These are phyloP conservation scores for Croton laevigatus DNA, from an alignment of 441 rosid genomes.

Conservation along the genomic window DNA sequence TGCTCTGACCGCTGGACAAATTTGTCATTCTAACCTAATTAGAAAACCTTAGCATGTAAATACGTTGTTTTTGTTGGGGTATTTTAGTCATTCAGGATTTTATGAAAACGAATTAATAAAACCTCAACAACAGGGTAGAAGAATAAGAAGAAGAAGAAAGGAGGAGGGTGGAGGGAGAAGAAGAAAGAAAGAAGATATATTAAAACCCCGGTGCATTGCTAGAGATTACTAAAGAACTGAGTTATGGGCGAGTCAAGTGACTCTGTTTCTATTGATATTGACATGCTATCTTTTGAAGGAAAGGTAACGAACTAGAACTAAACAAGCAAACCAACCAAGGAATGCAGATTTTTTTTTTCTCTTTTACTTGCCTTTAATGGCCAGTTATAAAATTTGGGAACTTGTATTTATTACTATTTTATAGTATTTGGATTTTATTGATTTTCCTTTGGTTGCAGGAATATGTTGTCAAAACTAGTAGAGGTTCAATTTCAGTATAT, in stretches of 20 bases:
- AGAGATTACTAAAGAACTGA: conserved; percentile 11
- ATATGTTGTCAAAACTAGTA: conserved; percentile 65
- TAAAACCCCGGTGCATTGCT: conserved; percentile 6
- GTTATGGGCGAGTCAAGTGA: conserved; percentile 59
- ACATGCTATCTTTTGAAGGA: conserved; percentile 58
- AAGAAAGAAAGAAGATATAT: not conserved
- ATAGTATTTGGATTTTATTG: conserved; percentile 15
- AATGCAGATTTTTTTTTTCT: not conserved
- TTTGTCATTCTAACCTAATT: conserved; percentile 13
- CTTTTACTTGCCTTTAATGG: not conserved
- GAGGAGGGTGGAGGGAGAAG: conserved; percentile 2
- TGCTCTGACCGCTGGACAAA: not conserved
- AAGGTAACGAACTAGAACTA: conserved; percentile 39
- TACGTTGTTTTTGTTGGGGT: not conserved
- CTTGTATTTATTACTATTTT: not conserved
- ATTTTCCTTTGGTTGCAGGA: conserved; percentile 42
- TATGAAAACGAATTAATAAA: not conserved
- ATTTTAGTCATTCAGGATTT: not conserved
- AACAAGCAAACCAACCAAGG: not conserved
- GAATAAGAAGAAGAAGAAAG: not conserved
- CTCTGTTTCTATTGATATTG: conserved; percentile 64
- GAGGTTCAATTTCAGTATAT: conserved; percentile 65
- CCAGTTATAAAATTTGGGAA: conserved; percentile 11
- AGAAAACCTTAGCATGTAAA: not conserved
- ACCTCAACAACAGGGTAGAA: not conserved